Evolutionary conservation across 2,329 filamentous ascomycete genomes (phyloP).

Genomic region (Aspergillus piperis): DNA sequence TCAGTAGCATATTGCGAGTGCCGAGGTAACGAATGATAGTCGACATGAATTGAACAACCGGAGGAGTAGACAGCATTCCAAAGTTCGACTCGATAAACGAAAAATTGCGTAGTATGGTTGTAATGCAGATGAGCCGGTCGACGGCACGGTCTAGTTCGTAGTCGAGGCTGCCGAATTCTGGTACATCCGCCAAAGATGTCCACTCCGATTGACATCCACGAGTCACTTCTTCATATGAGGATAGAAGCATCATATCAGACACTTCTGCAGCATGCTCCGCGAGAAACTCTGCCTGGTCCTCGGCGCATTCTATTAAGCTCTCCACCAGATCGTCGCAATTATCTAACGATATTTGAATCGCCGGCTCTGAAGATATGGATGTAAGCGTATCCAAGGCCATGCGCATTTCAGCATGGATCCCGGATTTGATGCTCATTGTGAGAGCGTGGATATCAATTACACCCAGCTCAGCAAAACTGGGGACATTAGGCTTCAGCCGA

Average conservation of each 20-base stretch:
- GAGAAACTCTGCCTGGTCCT: slow-evolving; percentile 82
- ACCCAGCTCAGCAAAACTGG: slow-evolving; percentile 74
- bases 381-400: slow-evolving; percentile 83
- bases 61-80: slow-evolving; percentile 68
- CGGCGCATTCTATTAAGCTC: slow-evolving; percentile 83
- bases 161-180: slow-evolving; percentile 71
- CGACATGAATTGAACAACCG: slow-evolving; percentile 80
- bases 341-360: slow-evolving; percentile 67
- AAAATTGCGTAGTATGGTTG: slow-evolving; percentile 87
- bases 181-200: slow-evolving; percentile 69
- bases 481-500: slow-evolving; percentile 71
- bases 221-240: slow-evolving; percentile 83
- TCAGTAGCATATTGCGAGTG: slow-evolving; percentile 82
- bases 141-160: slow-evolving; percentile 85
- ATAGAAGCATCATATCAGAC: slow-evolving; percentile 80
- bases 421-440: slow-evolving; percentile 85
- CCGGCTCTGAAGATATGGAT: slow-evolving; percentile 65
- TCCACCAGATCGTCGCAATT: slow-evolving; percentile 88
- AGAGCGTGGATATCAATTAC: slow-evolving; percentile 88
- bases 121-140: slow-evolving; percentile 84
- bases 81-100: slow-evolving; percentile 85
- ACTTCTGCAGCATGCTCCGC: slow-evolving; percentile 82
- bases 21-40: slow-evolving; percentile 83
- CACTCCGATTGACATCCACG: slow-evolving; percentile 76
- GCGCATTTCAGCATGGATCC: slow-evolving; percentile 85